Evolutionary conservation across 148 eudicot species (phyloP).

Genomic region (Camellia granthamiana): DNA sequence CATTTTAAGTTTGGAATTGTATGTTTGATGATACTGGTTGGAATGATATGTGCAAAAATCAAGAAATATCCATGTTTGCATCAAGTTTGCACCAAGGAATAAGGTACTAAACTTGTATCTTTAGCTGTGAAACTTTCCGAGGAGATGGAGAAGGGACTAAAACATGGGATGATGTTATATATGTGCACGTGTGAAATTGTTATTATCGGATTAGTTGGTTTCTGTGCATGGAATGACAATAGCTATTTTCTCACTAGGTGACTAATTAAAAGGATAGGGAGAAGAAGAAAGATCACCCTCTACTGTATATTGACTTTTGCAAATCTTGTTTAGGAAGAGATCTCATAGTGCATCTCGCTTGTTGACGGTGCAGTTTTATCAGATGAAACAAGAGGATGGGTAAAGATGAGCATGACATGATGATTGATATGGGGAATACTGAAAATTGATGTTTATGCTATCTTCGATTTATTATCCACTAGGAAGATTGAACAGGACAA

Average conservation of each 20-base stretch:
- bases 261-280: not conserved
- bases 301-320: not conserved
- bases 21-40: not conserved
- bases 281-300: not conserved
- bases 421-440: not conserved
- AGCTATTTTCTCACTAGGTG: constrained; percentile 1
- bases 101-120: not conserved
- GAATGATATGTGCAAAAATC: not conserved
- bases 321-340: not conserved
- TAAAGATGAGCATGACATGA: not conserved
- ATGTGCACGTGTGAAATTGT: no score
- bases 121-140: not conserved
- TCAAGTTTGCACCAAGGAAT: constrained; percentile 4
- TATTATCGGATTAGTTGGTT: not conserved
- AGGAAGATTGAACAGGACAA: not conserved
- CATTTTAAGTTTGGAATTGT: not conserved
- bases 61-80: not conserved
- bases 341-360: not conserved
- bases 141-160: not conserved
- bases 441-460: not conserved
- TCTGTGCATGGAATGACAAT: not conserved
- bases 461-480: not conserved
- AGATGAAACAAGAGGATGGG: not conserved
- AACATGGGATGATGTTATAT: not conserved
- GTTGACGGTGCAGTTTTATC: not conserved